Conservation (phyloP, 495 filamentous ascomycete species). For the Aspergillus olivimuriae region DNA sequence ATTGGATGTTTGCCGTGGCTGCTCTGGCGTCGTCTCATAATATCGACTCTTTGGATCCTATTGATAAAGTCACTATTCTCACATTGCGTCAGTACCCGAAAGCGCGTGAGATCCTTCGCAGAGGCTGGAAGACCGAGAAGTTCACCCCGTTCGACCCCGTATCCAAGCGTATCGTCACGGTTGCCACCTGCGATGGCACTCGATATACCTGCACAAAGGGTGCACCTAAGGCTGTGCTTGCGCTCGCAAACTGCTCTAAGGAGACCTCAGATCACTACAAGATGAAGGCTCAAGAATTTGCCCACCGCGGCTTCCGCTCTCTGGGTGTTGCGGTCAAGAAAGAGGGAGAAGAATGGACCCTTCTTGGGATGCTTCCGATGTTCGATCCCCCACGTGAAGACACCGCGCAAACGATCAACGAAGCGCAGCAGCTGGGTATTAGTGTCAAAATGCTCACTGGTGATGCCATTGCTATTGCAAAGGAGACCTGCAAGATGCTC, state of each 20-base stretch:
- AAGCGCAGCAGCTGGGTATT: slow-evolving; percentile 66
- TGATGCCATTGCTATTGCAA: slow-evolving; percentile 69
- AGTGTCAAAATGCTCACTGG: slow-evolving; percentile 73
- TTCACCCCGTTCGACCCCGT: slow-evolving; percentile 71
- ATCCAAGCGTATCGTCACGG: slow-evolving; percentile 64
- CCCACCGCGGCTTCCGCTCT: slow-evolving; percentile 68
- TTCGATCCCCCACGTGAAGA: slow-evolving; percentile 71
- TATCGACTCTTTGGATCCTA: slow-evolving; percentile 64
- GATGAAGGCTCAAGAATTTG: slow-evolving; percentile 63
- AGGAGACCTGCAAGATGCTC: slow-evolving; percentile 73
- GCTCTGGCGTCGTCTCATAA: slow-evolving; percentile 69
- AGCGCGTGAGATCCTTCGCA: slow-evolving; percentile 55
- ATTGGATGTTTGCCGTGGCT: slow-evolving; percentile 73
- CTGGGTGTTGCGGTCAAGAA: slow-evolving; percentile 63
- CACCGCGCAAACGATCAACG: slow-evolving; percentile 67
- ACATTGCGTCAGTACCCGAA: slow-evolving; percentile 62
- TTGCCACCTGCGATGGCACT: slow-evolving; percentile 54
- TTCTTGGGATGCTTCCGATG: slow-evolving; percentile 68
- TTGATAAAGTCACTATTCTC: slow-evolving; percentile 67
- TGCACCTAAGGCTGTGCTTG: slow-evolving; percentile 66
- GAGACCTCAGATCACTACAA: slow-evolving; percentile 56
- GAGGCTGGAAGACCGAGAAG: slow-evolving; percentile 63
- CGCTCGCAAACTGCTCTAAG: slow-evolving; percentile 53
- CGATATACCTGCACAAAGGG: slow-evolving; percentile 65
- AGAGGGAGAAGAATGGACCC: slow-evolving; percentile 55